Evolutionary conservation across 805 yeast genomes (phyloP).

Genomic region (Candida dendrica): DNA sequence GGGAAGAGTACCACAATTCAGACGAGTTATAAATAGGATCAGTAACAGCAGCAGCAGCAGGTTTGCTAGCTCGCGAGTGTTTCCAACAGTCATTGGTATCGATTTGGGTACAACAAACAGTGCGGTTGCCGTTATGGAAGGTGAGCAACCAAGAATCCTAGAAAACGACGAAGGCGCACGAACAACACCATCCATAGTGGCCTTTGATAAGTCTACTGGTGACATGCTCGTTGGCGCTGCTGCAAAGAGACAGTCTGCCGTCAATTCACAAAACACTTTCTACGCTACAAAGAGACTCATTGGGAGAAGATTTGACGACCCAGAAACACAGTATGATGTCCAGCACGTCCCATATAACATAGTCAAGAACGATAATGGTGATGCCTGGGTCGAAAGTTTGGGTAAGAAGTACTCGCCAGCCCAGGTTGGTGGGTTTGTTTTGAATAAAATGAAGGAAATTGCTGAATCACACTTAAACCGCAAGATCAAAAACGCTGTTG

Average conservation of each 20-base stretch:
- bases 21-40: neutral
- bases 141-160: conserved; percentile 54
- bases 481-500: conserved; percentile 58
- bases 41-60: neutral
- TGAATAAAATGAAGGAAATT: conserved; percentile 52
- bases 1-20: neutral
- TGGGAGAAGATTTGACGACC: conserved; percentile 63
- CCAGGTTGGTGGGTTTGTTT: conserved; percentile 62
- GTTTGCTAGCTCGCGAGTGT: neutral
- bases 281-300: conserved; percentile 78
- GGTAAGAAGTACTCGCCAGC: conserved; percentile 54
- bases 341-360: conserved; percentile 57
- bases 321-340: conserved; percentile 64
- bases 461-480: conserved; percentile 47
- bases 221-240: conserved; percentile 52
- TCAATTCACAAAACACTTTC: conserved; percentile 72
- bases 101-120: conserved; percentile 85
- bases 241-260: conserved; percentile 71
- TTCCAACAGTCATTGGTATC: conserved; percentile 54
- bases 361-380: conserved; percentile 51
- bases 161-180: conserved; percentile 76
- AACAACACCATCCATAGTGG: conserved; percentile 77
- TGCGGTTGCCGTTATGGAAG: conserved; percentile 72
- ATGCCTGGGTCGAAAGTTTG: conserved; percentile 50
- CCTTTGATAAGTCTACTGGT: conserved; percentile 40